Percentiles rank a stretch among this genome's conserved stretches.
These are phyloP conservation scores for Cryptosporidium sp. DNA, from an alignment of 169 alveolate genomes.

Conservation along the genomic window DNA sequence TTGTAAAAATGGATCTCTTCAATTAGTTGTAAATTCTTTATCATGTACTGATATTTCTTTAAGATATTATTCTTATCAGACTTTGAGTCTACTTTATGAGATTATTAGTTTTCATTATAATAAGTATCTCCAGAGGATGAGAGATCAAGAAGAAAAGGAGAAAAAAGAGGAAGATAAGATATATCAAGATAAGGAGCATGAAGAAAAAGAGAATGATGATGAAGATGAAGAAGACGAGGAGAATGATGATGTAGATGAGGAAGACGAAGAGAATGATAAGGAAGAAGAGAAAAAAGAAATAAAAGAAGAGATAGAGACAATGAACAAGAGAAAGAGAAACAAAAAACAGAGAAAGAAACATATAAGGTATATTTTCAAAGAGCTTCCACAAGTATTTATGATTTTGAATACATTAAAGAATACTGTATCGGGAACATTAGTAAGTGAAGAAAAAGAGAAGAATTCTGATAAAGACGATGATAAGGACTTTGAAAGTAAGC, in stretches of 20 bases:
- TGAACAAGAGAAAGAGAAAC: slow-evolving; percentile 1
- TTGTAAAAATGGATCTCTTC: slow-evolving; percentile 63
- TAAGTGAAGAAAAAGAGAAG: background rate
- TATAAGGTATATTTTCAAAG: slow-evolving; percentile 45
- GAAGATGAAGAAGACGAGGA: background rate
- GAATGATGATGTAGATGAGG: background rate
- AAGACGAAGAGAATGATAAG: background rate
- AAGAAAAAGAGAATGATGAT: background rate
- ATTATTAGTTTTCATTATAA: slow-evolving; percentile 17
- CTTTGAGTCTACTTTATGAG: slow-evolving; percentile 30
- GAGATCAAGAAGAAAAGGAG: background rate
- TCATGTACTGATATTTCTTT: slow-evolving; percentile 45
- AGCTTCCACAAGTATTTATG: slow-evolving; percentile 54
- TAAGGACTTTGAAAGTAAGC: background rate
- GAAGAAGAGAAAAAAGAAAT: background rate
- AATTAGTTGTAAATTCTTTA: slow-evolving; percentile 1
- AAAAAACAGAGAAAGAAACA: slow-evolving; percentile 1
- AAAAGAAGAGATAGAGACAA: background rate
- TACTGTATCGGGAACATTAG: slow-evolving; percentile 54
- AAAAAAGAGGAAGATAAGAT: background rate
- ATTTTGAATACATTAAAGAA: slow-evolving; percentile 39
- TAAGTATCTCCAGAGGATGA: slow-evolving; percentile 18
- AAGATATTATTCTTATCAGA: slow-evolving; percentile 45
- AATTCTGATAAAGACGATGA: background rate
- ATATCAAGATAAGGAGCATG: background rate